Percentiles rank a stretch among this genome's conserved stretches.
phyloP scores from a whole-genome alignment of 768 basidiomycete species.

The Lentinula aciculospora region DNA sequence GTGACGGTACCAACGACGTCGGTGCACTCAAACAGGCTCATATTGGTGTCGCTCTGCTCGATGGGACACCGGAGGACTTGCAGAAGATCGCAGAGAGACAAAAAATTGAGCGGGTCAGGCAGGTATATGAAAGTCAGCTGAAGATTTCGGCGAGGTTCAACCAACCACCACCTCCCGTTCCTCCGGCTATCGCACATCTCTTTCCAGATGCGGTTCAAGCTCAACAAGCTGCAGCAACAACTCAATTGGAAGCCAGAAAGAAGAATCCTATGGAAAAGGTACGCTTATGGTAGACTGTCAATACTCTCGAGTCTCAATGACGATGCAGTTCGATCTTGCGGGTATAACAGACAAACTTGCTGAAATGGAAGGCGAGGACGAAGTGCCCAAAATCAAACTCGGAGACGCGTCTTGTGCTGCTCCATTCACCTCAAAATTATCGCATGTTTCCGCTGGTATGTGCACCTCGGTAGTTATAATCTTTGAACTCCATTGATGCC shows the following conservation, averaged over 20 bases:
- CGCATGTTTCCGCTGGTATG: constrained; percentile 95
- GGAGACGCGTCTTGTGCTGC: constrained; percentile 99
- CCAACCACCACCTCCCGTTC: constrained; percentile 91
- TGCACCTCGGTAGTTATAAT: no score
- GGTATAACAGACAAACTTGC: constrained; percentile 82
- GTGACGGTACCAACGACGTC: constrained; percentile 98
- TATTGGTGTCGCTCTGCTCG: constrained; percentile 89
- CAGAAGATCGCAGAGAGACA: constrained; percentile 93
- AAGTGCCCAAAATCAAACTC: constrained; percentile 96
- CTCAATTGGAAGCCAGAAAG: constrained; percentile 60
- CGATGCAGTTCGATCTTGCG: constrained; percentile 76
- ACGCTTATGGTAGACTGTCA: constrained; percentile 15
- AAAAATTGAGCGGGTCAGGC: constrained; percentile 85
- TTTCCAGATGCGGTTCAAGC: constrained; percentile 90
- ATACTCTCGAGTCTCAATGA: no score
- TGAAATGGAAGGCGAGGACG: constrained; percentile 91
- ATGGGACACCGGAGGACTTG: constrained; percentile 88
- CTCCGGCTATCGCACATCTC: constrained; percentile 78
- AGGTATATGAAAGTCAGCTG: constrained; percentile 95
- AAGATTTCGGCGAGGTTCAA: constrained; percentile 87
- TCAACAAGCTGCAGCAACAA: constrained; percentile 73
- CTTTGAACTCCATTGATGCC: no score
- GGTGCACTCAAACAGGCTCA: constrained; percentile 98
- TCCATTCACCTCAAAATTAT: constrained; percentile 96
- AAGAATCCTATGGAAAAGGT: constrained; percentile 92